Evolutionary conservation across 1,139 yeast genomes (phyloP).

Genomic region (Hemisphaericaspora subhashii): DNA sequence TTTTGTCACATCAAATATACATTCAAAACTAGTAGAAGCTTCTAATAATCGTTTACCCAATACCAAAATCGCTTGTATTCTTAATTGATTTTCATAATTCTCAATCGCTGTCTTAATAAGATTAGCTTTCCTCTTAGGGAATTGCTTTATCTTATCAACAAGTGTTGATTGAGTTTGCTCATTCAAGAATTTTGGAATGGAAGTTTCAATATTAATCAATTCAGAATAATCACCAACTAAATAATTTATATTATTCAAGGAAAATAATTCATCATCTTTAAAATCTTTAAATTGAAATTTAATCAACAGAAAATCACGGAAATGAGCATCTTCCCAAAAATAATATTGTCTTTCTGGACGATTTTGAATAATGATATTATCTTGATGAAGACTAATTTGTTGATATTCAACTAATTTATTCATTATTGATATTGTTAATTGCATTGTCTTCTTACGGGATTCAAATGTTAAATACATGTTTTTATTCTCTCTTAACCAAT

Average conservation of each 20-base stretch:
- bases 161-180: constrained; percentile 12
- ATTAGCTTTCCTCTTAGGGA: background rate
- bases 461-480: constrained; percentile 15
- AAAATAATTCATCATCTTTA: constrained; percentile 48
- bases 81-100: constrained; percentile 24
- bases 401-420: constrained; percentile 4
- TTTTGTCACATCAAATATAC: constrained; percentile 2
- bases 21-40: constrained; percentile 4
- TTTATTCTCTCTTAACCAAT: constrained; percentile 54
- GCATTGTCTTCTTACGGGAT: constrained; percentile 6
- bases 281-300: constrained; percentile 59
- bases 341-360: constrained; percentile 50
- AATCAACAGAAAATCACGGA: constrained; percentile 59
- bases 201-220: constrained; percentile 12
- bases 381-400: background rate
- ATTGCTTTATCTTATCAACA: constrained; percentile 5
- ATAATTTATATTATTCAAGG: constrained; percentile 29
- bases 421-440: constrained; percentile 3
- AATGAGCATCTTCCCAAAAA: constrained; percentile 62
- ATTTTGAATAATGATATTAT: background rate
- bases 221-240: constrained; percentile 34
- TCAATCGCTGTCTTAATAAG: constrained; percentile 9
- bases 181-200: constrained; percentile 31
- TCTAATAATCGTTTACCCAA: constrained; percentile 16
- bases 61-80: constrained; percentile 24